Percentiles rank a stretch among this genome's conserved stretches.
Conservation (phyloP, 306 rosid genomes). For the Macrotyloma uniflorum region DNA sequence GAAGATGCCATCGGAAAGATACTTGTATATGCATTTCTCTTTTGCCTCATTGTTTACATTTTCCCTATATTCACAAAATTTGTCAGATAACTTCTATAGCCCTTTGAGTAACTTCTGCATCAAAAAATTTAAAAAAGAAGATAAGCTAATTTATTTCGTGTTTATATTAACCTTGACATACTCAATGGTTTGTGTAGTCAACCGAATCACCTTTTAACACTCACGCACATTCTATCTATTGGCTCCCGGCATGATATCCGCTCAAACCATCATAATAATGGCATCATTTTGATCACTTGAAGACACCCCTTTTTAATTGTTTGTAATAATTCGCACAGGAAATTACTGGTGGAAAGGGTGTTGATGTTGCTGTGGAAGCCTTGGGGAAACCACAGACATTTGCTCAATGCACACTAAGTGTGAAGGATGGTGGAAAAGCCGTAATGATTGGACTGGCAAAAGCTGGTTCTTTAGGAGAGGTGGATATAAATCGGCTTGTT, state of each 20-base stretch:
- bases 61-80: background rate
- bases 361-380: slow-evolving; percentile 95
- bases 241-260: slow-evolving; percentile 5
- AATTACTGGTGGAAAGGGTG: slow-evolving; percentile 92
- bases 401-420: slow-evolving; percentile 79
- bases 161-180: background rate
- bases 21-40: slow-evolving; percentile 54
- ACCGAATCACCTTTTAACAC: background rate
- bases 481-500: slow-evolving; percentile 92
- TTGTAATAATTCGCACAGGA: slow-evolving; percentile 58
- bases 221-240: background rate
- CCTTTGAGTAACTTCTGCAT: background rate
- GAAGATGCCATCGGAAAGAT: slow-evolving; percentile 86
- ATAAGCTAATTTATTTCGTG: background rate
- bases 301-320: slow-evolving; percentile 9
- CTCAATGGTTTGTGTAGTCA: background rate
- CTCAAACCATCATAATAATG: slow-evolving; percentile 11
- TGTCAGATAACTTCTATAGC: background rate
- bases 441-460: slow-evolving; percentile 89
- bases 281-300: slow-evolving; percentile 16
- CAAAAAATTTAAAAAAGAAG: background rate
- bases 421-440: slow-evolving; percentile 96
- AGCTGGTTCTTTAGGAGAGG: slow-evolving; percentile 80
- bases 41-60: slow-evolving; percentile 33
- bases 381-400: slow-evolving; percentile 88